Evolutionary conservation across 805 yeast genomes (phyloP).

Genomic region (Lipomyces anomalus): DNA sequence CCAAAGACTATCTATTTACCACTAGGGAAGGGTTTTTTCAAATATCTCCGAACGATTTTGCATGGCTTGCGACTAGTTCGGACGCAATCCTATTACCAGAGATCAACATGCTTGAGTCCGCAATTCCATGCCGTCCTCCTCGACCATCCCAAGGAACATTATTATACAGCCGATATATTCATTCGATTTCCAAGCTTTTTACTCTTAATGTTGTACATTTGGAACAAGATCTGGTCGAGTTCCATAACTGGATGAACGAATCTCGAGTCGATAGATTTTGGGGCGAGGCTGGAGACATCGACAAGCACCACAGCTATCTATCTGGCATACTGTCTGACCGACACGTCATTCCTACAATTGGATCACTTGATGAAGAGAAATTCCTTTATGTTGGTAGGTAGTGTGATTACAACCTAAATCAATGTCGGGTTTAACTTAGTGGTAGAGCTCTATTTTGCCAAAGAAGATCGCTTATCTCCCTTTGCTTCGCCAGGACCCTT

Average conservation of each 20-base stretch:
- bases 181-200: conserved; percentile 14
- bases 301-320: conserved; percentile 20
- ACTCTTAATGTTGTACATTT: conserved; percentile 11
- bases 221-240: conserved; percentile 11
- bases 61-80: not conserved
- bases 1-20: no score
- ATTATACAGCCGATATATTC: conserved; percentile 24
- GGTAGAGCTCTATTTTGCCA: conserved; percentile 27
- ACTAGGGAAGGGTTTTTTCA: not conserved
- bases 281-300: conserved; percentile 20
- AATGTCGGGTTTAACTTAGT: no score
- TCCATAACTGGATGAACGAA: conserved; percentile 26
- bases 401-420: no score
- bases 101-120: not conserved
- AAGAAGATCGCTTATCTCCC: conserved; percentile 27
- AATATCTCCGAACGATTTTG: not conserved
- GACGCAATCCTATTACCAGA: no score
- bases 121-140: not conserved
- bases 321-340: conserved; percentile 10
- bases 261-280: conserved; percentile 27
- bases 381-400: conserved; percentile 23
- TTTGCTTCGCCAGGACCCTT: conserved; percentile 13
- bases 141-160: conserved; percentile 8
- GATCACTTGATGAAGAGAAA: conserved; percentile 21
- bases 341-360: conserved; percentile 22